These are phyloP conservation scores for Teunomyces kruisii DNA, from an alignment of 805 yeast genomes.

Conservation along the genomic window DNA sequence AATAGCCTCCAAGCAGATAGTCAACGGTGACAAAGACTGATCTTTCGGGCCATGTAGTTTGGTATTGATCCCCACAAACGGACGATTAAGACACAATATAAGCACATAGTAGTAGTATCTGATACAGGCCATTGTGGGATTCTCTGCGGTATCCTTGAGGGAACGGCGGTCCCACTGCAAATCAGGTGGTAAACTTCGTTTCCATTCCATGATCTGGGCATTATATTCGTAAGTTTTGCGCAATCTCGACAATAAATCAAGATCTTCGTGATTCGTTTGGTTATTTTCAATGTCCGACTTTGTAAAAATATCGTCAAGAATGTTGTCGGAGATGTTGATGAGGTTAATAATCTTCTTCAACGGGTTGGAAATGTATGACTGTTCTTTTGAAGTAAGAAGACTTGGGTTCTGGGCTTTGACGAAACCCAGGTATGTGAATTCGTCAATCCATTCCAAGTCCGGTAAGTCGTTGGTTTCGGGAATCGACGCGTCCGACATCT, in stretches of 20 bases:
- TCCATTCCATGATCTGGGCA: conserved; percentile 52
- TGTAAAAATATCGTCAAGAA: conserved; percentile 46
- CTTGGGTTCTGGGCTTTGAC: conserved; percentile 6
- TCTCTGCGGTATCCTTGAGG: conserved; percentile 44
- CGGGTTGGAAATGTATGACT: conserved; percentile 43
- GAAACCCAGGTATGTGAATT: conserved; percentile 42
- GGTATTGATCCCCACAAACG: conserved; percentile 47
- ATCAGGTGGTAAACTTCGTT: conserved; percentile 46
- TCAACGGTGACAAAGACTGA: conserved; percentile 26
- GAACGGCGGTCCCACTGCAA: conserved; percentile 47
- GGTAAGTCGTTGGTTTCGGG: conserved; percentile 61
- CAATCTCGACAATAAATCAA: conserved; percentile 40
- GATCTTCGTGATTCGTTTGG: conserved; percentile 32
- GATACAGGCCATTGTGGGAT: conserved; percentile 54
- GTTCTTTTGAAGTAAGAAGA: conserved; percentile 34
- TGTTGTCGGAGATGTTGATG: conserved; percentile 44
- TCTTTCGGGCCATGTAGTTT: conserved; percentile 13
- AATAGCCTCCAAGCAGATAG: conserved; percentile 39
- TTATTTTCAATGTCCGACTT: conserved; percentile 31
- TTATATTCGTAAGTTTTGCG: conserved; percentile 47
- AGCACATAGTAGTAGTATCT: conserved; percentile 60
- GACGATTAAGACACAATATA: conserved; percentile 58
- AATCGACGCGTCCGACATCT: conserved; percentile 57
- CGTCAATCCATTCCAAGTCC: conserved; percentile 62
- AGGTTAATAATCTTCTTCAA: conserved; percentile 42